Evolutionary conservation across 768 basidiomycete genomes (phyloP).

Genomic region (Gelatoporia subvermispora): DNA sequence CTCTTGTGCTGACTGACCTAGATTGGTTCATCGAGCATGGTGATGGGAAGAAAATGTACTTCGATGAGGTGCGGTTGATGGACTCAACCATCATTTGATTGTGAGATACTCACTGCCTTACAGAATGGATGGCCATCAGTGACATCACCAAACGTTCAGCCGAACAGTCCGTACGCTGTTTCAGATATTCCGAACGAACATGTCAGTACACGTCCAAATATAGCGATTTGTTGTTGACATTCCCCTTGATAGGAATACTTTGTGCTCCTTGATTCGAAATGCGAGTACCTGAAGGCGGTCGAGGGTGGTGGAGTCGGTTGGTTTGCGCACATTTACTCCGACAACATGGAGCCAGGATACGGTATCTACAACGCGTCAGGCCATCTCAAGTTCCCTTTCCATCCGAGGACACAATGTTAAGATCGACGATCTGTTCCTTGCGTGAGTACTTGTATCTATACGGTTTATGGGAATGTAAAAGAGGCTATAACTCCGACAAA

Average conservation of each 20-base stretch:
- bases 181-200: slow-evolving; percentile 59
- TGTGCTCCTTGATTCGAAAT: slow-evolving; percentile 57
- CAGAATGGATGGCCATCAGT: slow-evolving; percentile 79
- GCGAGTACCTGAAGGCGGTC: slow-evolving; percentile 54
- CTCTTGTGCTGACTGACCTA: slow-evolving; percentile 51
- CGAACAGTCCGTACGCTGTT: slow-evolving; percentile 59
- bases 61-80: slow-evolving; percentile 56
- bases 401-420: slow-evolving; percentile 59
- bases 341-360: slow-evolving; percentile 61
- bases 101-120: not conserved
- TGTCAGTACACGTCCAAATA: slow-evolving; percentile 28
- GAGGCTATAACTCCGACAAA: too few species aligned
- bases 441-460: too few species aligned
- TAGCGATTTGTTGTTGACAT: not conserved
- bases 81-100: too few species aligned
- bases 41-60: slow-evolving; percentile 68
- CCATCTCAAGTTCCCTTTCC: slow-evolving; percentile 56
- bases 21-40: slow-evolving; percentile 66
- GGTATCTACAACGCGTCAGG: slow-evolving; percentile 54
- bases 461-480: too few species aligned
- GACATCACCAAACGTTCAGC: slow-evolving; percentile 55
- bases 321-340: slow-evolving; percentile 80
- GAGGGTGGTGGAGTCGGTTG: slow-evolving; percentile 66
- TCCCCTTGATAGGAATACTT: slow-evolving; percentile 49
- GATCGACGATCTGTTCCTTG: too few species aligned